Conservation (phyloP, 805 yeast genomes). For the Saccharomycodes ludwigii region DNA sequence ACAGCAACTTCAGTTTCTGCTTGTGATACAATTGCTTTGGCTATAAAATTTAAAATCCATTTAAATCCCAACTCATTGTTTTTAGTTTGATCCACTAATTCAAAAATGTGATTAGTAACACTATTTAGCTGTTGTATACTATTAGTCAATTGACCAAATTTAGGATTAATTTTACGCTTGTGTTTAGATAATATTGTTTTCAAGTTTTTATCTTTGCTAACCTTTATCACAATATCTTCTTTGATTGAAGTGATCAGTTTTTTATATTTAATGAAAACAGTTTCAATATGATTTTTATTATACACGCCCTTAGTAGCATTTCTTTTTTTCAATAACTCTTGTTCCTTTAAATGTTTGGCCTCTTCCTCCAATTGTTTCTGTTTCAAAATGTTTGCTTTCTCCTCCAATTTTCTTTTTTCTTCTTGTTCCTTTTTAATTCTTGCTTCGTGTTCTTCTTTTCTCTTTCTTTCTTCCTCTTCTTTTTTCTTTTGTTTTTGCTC, state of each 20-base stretch:
- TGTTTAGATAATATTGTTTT: slow-evolving; percentile 45
- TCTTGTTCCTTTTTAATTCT: slow-evolving; percentile 7
- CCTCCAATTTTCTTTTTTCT: slow-evolving; percentile 12
- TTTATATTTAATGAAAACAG: slow-evolving; percentile 35
- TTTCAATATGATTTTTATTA: slow-evolving; percentile 27
- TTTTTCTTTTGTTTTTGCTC: slow-evolving; percentile 19
- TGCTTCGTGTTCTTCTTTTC: slow-evolving; percentile 11
- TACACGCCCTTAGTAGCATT: slow-evolving; percentile 23
- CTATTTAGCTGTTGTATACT: slow-evolving; percentile 44
- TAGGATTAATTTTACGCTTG: slow-evolving; percentile 72
- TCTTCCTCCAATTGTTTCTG: slow-evolving; percentile 12
- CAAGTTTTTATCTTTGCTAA: slow-evolving; percentile 38
- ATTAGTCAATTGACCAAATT: slow-evolving; percentile 83
- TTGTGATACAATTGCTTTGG: slow-evolving; percentile 80
- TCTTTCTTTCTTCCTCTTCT: slow-evolving; percentile 11
- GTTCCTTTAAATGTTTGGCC: slow-evolving; percentile 11
- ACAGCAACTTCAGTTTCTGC: slow-evolving; percentile 88
- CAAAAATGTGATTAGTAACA: slow-evolving; percentile 39
- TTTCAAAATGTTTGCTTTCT: slow-evolving; percentile 17
- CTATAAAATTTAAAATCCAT: slow-evolving; percentile 72
- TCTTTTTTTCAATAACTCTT: slow-evolving; percentile 9
- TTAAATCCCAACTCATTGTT: slow-evolving; percentile 39
- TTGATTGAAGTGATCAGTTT: slow-evolving; percentile 48
- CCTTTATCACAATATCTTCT: slow-evolving; percentile 39
- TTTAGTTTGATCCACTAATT: slow-evolving; percentile 36